These are phyloP conservation scores for Apophysomyces sp. DNA, from an alignment of 371 early-diverging fungal genomes.

Conservation along the genomic window DNA sequence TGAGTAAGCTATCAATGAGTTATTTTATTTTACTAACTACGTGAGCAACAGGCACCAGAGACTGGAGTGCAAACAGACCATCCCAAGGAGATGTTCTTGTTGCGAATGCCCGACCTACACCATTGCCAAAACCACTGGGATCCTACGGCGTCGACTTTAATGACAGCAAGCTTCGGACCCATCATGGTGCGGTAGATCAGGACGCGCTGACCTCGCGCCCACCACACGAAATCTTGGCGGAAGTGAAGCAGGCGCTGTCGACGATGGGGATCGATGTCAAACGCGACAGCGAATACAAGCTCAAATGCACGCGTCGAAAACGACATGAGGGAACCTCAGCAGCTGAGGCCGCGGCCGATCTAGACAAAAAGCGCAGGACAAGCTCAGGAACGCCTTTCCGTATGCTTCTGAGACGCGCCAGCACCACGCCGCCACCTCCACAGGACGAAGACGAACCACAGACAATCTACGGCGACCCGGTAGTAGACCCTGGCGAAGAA, in stretches of 20 bases:
- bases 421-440: conserved; percentile 4
- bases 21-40: background rate
- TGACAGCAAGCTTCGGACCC: conserved; percentile 66
- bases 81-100: conserved; percentile 1
- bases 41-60: background rate
- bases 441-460: background rate
- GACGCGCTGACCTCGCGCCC: conserved; percentile 72
- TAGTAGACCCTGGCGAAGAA: conserved; percentile 83
- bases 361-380: conserved; percentile 19
- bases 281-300: conserved; percentile 70
- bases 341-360: background rate
- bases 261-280: conserved; percentile 72
- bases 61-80: conserved; percentile 1
- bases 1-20: conserved; percentile 36
- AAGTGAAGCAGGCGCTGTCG: conserved; percentile 64
- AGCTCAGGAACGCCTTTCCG: conserved; percentile 24
- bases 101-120: background rate
- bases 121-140: conserved; percentile 12
- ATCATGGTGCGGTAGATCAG: conserved; percentile 81
- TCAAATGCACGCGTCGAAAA: conserved; percentile 68
- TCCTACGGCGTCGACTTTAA: conserved; percentile 22
- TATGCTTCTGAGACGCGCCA: conserved; percentile 36
- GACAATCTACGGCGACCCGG: conserved; percentile 87
- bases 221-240: conserved; percentile 68
- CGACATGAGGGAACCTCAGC: conserved; percentile 14